These are phyloP conservation scores for Saturnispora quitensis DNA, from an alignment of 805 yeast genomes.

Conservation along the genomic window DNA sequence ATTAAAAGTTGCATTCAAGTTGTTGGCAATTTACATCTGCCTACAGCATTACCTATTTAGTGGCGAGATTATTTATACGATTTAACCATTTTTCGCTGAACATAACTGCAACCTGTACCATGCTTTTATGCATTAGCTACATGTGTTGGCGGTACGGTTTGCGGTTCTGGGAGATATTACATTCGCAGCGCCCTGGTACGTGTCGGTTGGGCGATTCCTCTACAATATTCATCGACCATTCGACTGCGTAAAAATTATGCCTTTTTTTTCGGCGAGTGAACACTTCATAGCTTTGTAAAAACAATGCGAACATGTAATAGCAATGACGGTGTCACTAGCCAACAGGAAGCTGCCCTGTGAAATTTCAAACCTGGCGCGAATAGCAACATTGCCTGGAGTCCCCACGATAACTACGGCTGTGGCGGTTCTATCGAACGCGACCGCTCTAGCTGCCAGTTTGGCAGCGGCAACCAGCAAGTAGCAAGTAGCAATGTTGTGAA, in stretches of 20 bases:
- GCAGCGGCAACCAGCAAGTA: neutral
- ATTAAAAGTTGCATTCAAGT: neutral
- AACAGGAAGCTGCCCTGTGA: too few relatives aligned
- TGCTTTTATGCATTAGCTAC: too few relatives aligned
- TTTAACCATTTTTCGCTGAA: too few relatives aligned
- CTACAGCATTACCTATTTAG: neutral
- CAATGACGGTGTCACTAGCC: too few relatives aligned
- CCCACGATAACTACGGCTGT: too few relatives aligned
- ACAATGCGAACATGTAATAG: neutral
- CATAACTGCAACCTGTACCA: too few relatives aligned
- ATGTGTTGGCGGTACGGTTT: too few relatives aligned
- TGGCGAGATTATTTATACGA: neutral
- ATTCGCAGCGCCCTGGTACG: neutral
- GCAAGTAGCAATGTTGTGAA: neutral
- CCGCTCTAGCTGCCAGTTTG: neutral
- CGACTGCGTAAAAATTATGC: neutral
- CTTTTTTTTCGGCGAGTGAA: neutral
- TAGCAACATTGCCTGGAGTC: too few relatives aligned
- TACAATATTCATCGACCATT: neutral
- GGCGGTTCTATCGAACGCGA: too few relatives aligned
- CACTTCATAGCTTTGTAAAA: neutral
- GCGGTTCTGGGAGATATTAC: too few relatives aligned
- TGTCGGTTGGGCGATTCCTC: neutral
- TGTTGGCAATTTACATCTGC: neutral
- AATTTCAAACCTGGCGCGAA: too few relatives aligned